Conservation (phyloP, 2,329 filamentous ascomycete species). For the Fusarium devonianum region DNA sequence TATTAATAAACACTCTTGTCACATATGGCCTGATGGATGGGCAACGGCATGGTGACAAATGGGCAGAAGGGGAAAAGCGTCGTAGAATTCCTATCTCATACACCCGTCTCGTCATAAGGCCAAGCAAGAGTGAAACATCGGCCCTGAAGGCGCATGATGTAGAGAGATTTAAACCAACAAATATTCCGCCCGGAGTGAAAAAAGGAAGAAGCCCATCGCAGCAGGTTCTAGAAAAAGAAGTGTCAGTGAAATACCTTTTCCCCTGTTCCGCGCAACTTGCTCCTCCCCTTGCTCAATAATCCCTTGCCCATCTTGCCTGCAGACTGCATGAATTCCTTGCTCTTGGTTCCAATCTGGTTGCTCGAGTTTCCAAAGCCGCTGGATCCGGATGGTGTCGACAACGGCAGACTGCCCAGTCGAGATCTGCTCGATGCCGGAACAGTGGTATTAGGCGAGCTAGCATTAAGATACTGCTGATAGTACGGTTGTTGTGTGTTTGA, state of each 20-base stretch:
- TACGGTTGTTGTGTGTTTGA: conserved; percentile 55
- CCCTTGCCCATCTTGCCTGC: conserved; percentile 92
- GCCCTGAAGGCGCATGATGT: conserved; percentile 42
- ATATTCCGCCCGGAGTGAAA: conserved; percentile 36
- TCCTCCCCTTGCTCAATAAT: conserved; percentile 88
- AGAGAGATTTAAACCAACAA: conserved; percentile 43
- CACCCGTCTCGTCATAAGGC: conserved; percentile 47
- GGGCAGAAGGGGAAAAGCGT: conserved; percentile 43
- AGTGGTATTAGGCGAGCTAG: conserved; percentile 44
- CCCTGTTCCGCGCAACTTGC: conserved; percentile 74
- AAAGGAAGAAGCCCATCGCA: conserved; percentile 41
- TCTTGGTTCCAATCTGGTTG: conserved; percentile 77
- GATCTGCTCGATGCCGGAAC: conserved; percentile 46
- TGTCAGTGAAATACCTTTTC: conserved; percentile 88
- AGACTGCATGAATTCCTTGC: conserved; percentile 87
- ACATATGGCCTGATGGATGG: conserved; percentile 40
- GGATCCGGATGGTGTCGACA: conserved; percentile 50
- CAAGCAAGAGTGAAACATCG: conserved; percentile 43
- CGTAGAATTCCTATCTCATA: conserved; percentile 54
- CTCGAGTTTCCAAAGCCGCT: conserved; percentile 62
- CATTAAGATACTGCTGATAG: conserved; percentile 64
- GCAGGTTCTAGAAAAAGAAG: conserved; percentile 46
- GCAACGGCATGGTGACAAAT: conserved; percentile 39
- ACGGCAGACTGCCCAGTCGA: conserved; percentile 45
- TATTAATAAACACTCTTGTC: conserved; percentile 48